Conservation (phyloP, 2,329 filamentous ascomycete species). For the Calonectria hongkongensis region DNA sequence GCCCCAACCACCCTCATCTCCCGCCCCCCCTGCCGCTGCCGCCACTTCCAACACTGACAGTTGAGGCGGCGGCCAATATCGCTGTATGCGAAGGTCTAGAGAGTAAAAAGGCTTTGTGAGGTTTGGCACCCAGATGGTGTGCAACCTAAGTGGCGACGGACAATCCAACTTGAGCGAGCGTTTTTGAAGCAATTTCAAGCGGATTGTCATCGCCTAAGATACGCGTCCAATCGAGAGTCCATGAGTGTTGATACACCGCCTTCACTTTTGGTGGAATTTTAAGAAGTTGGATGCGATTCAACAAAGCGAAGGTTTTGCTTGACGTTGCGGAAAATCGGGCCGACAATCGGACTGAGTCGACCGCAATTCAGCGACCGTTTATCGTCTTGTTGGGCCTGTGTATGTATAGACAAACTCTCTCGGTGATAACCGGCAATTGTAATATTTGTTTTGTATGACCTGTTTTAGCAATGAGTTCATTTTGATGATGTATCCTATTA, state of each 20-base stretch:
- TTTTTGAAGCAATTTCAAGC: conserved; percentile 44
- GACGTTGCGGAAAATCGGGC: conserved; percentile 25
- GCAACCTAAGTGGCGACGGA: conserved; percentile 40
- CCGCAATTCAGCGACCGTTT: conserved; percentile 17
- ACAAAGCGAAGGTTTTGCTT: conserved; percentile 32
- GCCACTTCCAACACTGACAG: conserved; percentile 52
- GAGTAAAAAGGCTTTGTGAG: conserved; percentile 26
- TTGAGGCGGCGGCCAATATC: conserved; percentile 41
- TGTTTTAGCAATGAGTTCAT: conserved; percentile 17
- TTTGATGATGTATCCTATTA: conserved; percentile 17
- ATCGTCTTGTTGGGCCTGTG: conserved; percentile 44
- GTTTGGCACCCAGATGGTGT: conserved; percentile 38
- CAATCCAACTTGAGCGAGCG: conserved; percentile 43
- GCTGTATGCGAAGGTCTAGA: conserved; percentile 27
- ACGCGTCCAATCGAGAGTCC: conserved; percentile 38
- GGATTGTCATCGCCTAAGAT: conserved; percentile 42
- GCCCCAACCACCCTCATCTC: conserved; percentile 59
- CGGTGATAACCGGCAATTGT: conserved; percentile 53
- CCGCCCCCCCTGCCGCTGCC: conserved; percentile 60
- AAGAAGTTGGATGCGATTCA: conserved; percentile 42
- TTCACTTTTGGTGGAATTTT: conserved; percentile 42
- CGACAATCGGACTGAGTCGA: conserved; percentile 22
- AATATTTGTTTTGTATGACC: conserved; percentile 52
- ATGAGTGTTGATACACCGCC: conserved; percentile 39
- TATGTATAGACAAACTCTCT: conserved; percentile 49